Conservation (phyloP, 73 alveolate genomes). For the Blepharisma stoltei region DNA sequence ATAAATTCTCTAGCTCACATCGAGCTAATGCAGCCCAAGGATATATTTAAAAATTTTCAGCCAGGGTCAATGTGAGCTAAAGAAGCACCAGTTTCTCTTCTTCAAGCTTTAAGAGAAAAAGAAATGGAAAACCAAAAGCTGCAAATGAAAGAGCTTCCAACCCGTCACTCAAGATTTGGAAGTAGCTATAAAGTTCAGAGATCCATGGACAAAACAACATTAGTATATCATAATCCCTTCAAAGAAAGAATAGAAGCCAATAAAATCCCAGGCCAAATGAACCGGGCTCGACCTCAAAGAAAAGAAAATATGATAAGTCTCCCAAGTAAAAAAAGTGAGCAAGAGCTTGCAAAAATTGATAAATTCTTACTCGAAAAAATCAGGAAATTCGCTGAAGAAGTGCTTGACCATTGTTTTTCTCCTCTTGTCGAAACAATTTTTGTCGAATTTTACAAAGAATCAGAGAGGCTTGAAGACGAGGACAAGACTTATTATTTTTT, state of each 20-base stretch:
- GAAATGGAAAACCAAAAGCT: slow-evolving; percentile 28
- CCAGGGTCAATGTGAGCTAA: slow-evolving; percentile 50
- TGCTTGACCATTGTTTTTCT: slow-evolving; percentile 56
- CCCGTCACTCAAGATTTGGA: slow-evolving; percentile 19
- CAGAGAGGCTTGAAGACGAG: slow-evolving; percentile 48
- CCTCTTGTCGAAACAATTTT: slow-evolving; percentile 54
- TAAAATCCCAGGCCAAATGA: slow-evolving; percentile 24
- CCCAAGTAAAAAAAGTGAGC: slow-evolving; percentile 25
- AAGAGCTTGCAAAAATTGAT: slow-evolving; percentile 35
- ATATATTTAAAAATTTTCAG: slow-evolving; percentile 61
- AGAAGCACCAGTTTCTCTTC: slow-evolving; percentile 24
- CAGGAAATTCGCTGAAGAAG: slow-evolving; percentile 42
- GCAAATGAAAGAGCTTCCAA: slow-evolving; percentile 32
- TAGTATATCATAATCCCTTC: slow-evolving; percentile 28
- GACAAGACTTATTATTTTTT: slow-evolving; percentile 65
- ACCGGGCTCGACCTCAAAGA: slow-evolving; percentile 30
- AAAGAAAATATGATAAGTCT: slow-evolving; percentile 32
- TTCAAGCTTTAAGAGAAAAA: slow-evolving; percentile 22
- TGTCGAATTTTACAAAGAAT: slow-evolving; percentile 46
- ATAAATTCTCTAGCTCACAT: too few relatives aligned
- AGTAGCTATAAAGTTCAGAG: slow-evolving; percentile 37
- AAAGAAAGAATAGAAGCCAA: slow-evolving; percentile 18
- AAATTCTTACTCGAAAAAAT: slow-evolving; percentile 38
- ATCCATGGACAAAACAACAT: slow-evolving; percentile 21
- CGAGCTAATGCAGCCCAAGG: too few relatives aligned